phyloP scores from a whole-genome alignment of 257 asterid species.

The Jasminum sambac region DNA sequence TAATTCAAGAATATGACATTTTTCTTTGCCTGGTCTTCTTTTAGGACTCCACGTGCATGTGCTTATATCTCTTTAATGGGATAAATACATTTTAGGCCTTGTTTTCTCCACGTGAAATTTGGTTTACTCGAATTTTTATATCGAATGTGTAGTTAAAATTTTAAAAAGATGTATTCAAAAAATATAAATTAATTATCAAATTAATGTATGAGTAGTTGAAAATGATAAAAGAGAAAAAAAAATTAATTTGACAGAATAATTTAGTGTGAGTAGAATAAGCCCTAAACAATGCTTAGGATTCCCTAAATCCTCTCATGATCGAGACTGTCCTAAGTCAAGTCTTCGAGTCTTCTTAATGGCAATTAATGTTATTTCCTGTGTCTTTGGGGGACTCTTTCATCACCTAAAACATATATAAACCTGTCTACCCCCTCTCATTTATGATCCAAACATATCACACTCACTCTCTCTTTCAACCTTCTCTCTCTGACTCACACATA shows the following conservation, averaged over 20 bases:
- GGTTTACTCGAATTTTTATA: too few species aligned
- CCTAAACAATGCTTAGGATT: too few species aligned
- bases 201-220: too few species aligned
- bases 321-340: too few species aligned
- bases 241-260: too few species aligned
- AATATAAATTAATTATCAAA: too few species aligned
- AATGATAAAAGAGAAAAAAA: too few species aligned
- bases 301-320: too few species aligned
- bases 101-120: too few species aligned
- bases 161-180: too few species aligned
- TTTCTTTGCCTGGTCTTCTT: slow-evolving; percentile 3
- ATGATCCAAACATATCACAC: slow-evolving; percentile 14
- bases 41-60: slow-evolving; percentile 18
- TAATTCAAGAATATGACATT: neutral
- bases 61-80: neutral
- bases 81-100: neutral
- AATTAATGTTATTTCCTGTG: slow-evolving; percentile 20
- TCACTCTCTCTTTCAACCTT: neutral
- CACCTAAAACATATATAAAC: slow-evolving; percentile 29
- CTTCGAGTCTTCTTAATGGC: slow-evolving; percentile 17
- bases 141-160: too few species aligned
- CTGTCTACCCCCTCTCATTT: slow-evolving; percentile 10
- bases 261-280: too few species aligned
- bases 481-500: neutral
- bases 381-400: slow-evolving; percentile 20